Evolutionary conservation across 306 rosid genomes (phyloP), one percentile per base, ranked within the genome.

Genomic region (Castanea mollissima): DNA sequence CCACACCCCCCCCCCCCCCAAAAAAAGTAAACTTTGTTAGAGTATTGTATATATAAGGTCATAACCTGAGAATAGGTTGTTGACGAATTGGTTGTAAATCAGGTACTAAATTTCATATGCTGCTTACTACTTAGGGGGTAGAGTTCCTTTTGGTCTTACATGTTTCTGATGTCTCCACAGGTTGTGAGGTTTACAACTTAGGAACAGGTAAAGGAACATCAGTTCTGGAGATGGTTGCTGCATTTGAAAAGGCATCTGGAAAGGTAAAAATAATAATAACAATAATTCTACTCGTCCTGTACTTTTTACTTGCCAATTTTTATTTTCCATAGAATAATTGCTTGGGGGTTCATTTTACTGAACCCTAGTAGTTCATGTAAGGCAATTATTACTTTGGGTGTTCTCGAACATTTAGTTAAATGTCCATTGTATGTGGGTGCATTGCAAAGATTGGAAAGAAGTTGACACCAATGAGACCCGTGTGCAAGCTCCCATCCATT

Each of bases 121-220:
- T 16, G 69, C 27, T 32, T 65, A 65, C 18, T 63, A 9, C 49
- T 32, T 32, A 41, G n/a, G 20, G 52, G 49, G 12, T 68, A 68
- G 49, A 35, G 72, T 68, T 68, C n/a, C 23, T 32, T 32, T 20
- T 65, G 49, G 38, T 32, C 71, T 65, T 65, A 16, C 11, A 31
- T 65, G 32, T 49, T 21, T 29, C 34, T 52, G 21, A 19, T 68
- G 27, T 49, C 35, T 75, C 56, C 64, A 74, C 87, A 96, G 98
- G 97, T 74, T 96, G 99, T 65, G 98, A 91, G 84, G 98, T 96
- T 63, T 96, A 87, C 87, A 96, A 96, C 85, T 78, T 96, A 89
- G 99, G 99, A 69, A 96, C 99, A 3, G 99, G 99, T 73, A 93
- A 88, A 79, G 99, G 99, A 82, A 93, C 98, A 59, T 96, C 99